These are phyloP conservation scores for Phlebiopsis flavidoalba DNA, from an alignment of 768 basidiomycete genomes.

Conservation along the genomic window DNA sequence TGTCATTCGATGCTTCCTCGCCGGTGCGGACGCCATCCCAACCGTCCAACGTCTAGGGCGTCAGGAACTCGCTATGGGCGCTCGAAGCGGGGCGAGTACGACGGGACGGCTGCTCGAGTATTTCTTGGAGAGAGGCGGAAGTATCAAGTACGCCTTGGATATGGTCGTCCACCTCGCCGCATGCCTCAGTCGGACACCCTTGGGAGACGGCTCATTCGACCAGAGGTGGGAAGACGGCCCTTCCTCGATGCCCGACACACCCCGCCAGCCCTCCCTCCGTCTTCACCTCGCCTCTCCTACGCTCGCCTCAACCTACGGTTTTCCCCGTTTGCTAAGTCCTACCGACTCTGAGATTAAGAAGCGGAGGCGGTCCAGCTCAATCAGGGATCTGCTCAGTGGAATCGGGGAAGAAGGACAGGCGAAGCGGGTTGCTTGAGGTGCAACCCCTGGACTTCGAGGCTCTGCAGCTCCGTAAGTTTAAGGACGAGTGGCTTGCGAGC, in stretches of 20 bases:
- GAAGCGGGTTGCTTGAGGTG: background rate
- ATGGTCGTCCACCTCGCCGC: conserved; percentile 9
- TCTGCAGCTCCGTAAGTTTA: background rate
- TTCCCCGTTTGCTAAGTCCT: background rate
- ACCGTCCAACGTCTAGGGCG: background rate
- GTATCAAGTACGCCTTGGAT: conserved; percentile 7
- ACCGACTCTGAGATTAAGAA: background rate
- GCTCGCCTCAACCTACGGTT: background rate
- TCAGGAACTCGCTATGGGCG: conserved; percentile 3
- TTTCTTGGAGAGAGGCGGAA: conserved; percentile 8
- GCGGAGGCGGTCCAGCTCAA: conserved; percentile 4
- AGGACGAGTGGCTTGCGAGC: conserved; percentile 9
- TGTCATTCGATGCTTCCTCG: background rate
- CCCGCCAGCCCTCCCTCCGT: background rate
- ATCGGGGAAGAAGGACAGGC: background rate
- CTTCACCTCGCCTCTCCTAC: background rate
- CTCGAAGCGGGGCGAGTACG: background rate
- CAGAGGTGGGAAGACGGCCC: conserved; percentile 3
- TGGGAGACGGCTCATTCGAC: conserved; percentile 11
- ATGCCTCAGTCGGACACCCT: conserved; percentile 8
- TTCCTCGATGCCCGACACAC: background rate
- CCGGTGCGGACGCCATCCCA: background rate
- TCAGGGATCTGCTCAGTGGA: conserved; percentile 1
- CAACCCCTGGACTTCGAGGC: background rate
- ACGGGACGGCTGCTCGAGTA: background rate